These are phyloP conservation scores for Sarcodon sp. DNA, from an alignment of 768 basidiomycete species.

Conservation along the genomic window DNA sequence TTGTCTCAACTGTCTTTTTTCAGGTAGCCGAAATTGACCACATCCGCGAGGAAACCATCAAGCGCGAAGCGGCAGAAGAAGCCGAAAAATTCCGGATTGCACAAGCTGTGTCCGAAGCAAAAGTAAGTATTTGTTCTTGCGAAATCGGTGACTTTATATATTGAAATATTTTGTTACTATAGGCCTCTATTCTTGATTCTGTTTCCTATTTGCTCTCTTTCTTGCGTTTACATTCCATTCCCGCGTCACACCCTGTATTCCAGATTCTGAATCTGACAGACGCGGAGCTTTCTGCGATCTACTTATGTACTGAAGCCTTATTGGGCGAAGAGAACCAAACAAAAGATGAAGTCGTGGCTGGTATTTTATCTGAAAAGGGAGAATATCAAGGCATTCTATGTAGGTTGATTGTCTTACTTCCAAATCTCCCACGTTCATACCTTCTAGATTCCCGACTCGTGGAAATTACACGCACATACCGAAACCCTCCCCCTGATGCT, in stretches of 20 bases:
- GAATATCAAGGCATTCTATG: conserved; percentile 52
- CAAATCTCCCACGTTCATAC: conserved; percentile 2
- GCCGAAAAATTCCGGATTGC: conserved; percentile 41
- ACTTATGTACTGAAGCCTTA: conserved; percentile 38
- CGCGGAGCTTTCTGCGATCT: conserved; percentile 41
- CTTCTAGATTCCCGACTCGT: conserved; percentile 46
- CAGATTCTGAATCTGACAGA: conserved; percentile 31
- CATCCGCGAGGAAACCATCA: conserved; percentile 37
- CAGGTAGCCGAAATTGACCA: conserved; percentile 57
- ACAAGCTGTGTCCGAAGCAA: conserved; percentile 40
- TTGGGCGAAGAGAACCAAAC: conserved; percentile 38
- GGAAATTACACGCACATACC: conserved; percentile 35
- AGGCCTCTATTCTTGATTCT: conserved; percentile 33
- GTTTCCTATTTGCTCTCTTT: conserved; percentile 42
- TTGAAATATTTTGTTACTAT: background rate
- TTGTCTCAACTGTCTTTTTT: background rate
- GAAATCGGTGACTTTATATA: background rate
- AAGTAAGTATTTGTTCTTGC: conserved; percentile 28
- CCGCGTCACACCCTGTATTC: conserved; percentile 28
- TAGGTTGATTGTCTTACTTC: conserved; percentile 21
- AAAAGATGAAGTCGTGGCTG: conserved; percentile 38
- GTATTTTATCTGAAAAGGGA: conserved; percentile 44
- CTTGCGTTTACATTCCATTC: conserved; percentile 43
- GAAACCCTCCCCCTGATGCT: conserved; percentile 30
- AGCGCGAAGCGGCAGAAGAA: conserved; percentile 43